Percentiles rank a stretch among this genome's conserved stretches.
Conservation (phyloP, 306 rosid genomes). For the Cicer chorassanicum region DNA sequence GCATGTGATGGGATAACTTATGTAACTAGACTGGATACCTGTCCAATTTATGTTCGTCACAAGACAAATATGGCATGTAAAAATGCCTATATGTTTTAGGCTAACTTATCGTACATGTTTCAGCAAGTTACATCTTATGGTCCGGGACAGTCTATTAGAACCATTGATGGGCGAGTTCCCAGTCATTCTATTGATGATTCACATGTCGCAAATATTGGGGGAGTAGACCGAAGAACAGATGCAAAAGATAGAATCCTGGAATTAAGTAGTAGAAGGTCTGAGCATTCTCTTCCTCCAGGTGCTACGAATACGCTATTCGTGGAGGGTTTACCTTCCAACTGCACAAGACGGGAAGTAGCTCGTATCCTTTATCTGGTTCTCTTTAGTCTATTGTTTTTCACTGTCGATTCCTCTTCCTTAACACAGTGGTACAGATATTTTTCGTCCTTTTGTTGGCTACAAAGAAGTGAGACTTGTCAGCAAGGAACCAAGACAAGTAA, state of each 20-base stretch:
- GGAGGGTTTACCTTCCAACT: conserved; percentile 92
- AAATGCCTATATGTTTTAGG: conserved; percentile 37
- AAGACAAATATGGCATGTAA: conserved; percentile 5
- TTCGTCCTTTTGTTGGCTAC: conserved; percentile 99
- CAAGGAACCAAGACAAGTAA: conserved; percentile 97
- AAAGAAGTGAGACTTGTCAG: conserved; percentile 97
- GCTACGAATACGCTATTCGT: conserved; percentile 92
- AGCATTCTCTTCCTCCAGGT: conserved; percentile 86
- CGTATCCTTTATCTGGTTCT: conserved; percentile 73
- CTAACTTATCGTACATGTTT: conserved; percentile 49
- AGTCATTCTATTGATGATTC: conserved; percentile 70
- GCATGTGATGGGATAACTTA: conserved; percentile 21
- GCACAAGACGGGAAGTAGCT: conserved; percentile 94
- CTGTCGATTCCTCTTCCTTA: conserved; percentile 54
- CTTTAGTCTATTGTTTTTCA: conserved; percentile 17
- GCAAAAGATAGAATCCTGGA: conserved; percentile 67
- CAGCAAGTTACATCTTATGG: conserved; percentile 81
- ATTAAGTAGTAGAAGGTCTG: conserved; percentile 71
- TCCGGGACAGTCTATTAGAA: conserved; percentile 76
- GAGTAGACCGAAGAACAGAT: conserved; percentile 66
- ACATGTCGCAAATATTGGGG: conserved; percentile 60
- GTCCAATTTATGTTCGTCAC: conserved; percentile 27
- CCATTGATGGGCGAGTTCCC: conserved; percentile 64
- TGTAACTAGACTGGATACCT: conserved; percentile 3
- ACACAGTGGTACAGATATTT: conserved; percentile 69